A percentile compares a stretch with the other conserved stretches of the same genome.
Conservation (phyloP, 805 yeast genomes). For the Hanseniaspora vineae region DNA sequence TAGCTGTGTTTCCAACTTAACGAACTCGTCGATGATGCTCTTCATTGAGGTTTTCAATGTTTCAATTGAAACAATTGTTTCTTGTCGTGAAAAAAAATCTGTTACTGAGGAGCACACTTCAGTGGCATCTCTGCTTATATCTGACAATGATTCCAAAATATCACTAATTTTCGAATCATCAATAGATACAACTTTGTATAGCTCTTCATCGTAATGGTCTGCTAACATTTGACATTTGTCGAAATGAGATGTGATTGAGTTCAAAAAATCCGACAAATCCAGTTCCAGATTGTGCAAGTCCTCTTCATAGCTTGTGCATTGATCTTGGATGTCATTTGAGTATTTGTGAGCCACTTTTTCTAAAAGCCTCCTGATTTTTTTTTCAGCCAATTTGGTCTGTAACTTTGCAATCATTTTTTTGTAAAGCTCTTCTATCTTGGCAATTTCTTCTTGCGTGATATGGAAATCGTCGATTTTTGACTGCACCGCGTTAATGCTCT, state of each 20-base stretch:
- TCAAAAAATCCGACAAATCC: conserved; percentile 57
- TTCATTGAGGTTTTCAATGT: conserved; percentile 9
- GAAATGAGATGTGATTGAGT: conserved; percentile 66
- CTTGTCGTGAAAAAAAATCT: conserved; percentile 22
- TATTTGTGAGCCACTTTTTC: conserved; percentile 12
- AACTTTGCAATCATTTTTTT: conserved; percentile 20
- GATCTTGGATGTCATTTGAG: conserved; percentile 11
- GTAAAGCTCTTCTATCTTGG: conserved; percentile 19
- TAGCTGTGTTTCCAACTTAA: conserved; percentile 19
- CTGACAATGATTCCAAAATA: conserved; percentile 37
- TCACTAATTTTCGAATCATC: conserved; percentile 46
- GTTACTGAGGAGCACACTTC: conserved; percentile 12
- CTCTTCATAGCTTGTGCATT: conserved; percentile 30
- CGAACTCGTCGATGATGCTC: conserved; percentile 14
- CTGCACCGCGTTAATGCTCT: conserved; percentile 18
- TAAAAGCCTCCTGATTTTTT: conserved; percentile 12
- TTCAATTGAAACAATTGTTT: conserved; percentile 13
- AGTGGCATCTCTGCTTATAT: conserved; percentile 22
- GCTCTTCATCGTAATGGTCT: conserved; percentile 24
- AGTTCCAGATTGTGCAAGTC: conserved; percentile 42
- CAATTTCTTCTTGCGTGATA: conserved; percentile 16
- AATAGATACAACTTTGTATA: conserved; percentile 33
- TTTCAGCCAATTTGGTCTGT: conserved; percentile 13
- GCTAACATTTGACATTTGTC: conserved; percentile 52
- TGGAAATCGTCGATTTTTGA: conserved; percentile 24